phyloP scores from a whole-genome alignment of 140 eudicot genomes.

The Stevia rebaudiana region DNA sequence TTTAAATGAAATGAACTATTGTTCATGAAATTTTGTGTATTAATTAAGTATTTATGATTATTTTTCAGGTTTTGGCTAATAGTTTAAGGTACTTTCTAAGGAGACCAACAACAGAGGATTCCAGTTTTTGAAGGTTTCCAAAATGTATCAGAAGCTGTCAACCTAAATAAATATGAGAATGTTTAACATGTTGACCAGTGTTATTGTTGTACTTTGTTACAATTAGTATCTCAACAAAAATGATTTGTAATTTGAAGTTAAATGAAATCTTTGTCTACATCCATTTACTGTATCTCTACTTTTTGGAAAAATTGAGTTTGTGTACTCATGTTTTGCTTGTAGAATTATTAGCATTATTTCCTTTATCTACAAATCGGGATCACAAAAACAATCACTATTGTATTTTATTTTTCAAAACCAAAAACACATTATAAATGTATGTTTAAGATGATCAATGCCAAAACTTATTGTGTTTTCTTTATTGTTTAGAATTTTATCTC shows the following conservation, averaged over 20 bases:
- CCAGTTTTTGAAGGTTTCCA: slow-evolving; percentile 47
- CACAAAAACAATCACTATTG: too few relatives aligned
- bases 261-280: too few relatives aligned
- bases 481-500: too few relatives aligned
- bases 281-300: too few relatives aligned
- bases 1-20: neutral
- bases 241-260: neutral
- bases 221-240: neutral
- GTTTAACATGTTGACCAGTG: neutral
- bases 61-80: slow-evolving; percentile 64
- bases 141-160: slow-evolving; percentile 6
- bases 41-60: slow-evolving; percentile 5
- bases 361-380: too few relatives aligned
- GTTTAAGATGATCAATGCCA: too few relatives aligned
- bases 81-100: slow-evolving; percentile 81
- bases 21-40: neutral
- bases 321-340: too few relatives aligned
- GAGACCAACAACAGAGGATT: slow-evolving; percentile 84
- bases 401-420: too few relatives aligned
- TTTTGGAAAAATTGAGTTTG: too few relatives aligned
- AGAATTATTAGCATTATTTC: too few relatives aligned
- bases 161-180: neutral
- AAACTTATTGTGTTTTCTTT: too few relatives aligned
- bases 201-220: neutral
- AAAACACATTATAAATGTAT: too few relatives aligned